These are phyloP conservation scores for Aspergillus ochraceoroseus DNA, from an alignment of 2,329 filamentous ascomycete genomes.

Conservation along the genomic window DNA sequence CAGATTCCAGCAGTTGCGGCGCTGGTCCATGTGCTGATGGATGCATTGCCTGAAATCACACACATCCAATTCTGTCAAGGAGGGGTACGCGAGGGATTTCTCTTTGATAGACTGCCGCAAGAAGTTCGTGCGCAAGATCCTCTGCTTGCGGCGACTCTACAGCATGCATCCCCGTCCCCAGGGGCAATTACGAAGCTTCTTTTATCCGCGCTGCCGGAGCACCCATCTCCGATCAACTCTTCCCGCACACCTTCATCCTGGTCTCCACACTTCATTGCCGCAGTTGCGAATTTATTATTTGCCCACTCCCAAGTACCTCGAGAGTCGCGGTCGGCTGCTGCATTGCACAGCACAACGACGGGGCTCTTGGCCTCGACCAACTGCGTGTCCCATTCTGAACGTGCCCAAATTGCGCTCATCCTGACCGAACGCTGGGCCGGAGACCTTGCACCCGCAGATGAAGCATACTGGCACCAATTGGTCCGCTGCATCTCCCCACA, in stretches of 20 bases:
- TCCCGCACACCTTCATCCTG: conserved; percentile 41
- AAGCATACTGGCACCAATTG: conserved; percentile 52
- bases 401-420: conserved; percentile 66
- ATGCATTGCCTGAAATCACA: conserved; percentile 64
- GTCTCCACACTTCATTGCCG: conserved; percentile 47
- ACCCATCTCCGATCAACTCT: conserved; percentile 17
- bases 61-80: conserved; percentile 80
- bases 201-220: conserved; percentile 44
- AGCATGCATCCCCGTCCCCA: conserved; percentile 49
- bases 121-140: conserved; percentile 61
- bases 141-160: conserved; percentile 57
- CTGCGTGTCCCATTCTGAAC: conserved; percentile 66
- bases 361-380: conserved; percentile 64
- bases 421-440: conserved; percentile 71
- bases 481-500: conserved; percentile 51
- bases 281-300: conserved; percentile 58
- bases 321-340: conserved; percentile 58
- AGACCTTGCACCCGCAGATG: conserved; percentile 55
- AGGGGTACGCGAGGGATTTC: conserved; percentile 76
- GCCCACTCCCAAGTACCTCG: conserved; percentile 50
- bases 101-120: conserved; percentile 65
- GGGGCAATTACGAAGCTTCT: conserved; percentile 48
- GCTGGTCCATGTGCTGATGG: conserved; percentile 69
- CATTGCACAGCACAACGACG: conserved; percentile 66
- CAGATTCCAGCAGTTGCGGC: conserved; percentile 82